phyloP scores from a whole-genome alignment of 2,329 filamentous ascomycete genomes.

The Aureobasidium sp. region DNA sequence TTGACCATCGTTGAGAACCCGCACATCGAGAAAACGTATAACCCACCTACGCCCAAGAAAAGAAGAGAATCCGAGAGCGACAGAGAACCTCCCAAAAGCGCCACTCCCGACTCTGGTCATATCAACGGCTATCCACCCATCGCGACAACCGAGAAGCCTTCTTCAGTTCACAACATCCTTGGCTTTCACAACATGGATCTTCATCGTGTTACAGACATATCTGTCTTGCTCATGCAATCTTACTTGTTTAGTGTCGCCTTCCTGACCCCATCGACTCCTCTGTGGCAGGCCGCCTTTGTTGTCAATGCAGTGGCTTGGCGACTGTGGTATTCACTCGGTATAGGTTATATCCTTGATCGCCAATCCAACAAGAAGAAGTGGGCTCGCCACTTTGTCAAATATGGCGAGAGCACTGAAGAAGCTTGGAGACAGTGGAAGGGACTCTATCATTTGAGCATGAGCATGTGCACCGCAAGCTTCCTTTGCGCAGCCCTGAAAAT shows the following conservation, averaged over 20 bases:
- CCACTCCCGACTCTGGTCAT: conserved; percentile 31
- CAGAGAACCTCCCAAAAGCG: conserved; percentile 30
- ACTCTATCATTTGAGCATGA: conserved; percentile 86
- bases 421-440: conserved; percentile 98
- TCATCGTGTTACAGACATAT: conserved; percentile 77
- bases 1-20: conserved; percentile 88
- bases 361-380: conserved; percentile 90
- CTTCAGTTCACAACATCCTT: conserved; percentile 72
- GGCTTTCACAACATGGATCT: conserved; percentile 79
- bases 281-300: conserved; percentile 73
- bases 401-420: conserved; percentile 79
- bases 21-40: conserved; percentile 97
- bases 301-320: conserved; percentile 75
- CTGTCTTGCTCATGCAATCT: conserved; percentile 64
- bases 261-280: conserved; percentile 65
- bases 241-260: conserved; percentile 68
- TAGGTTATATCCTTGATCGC: conserved; percentile 73
- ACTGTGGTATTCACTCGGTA: conserved; percentile 82
- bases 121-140: conserved; percentile 28
- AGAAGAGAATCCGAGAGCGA: conserved; percentile 29
- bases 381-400: conserved; percentile 97
- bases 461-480: conserved; percentile 82
- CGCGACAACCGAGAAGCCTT: conserved; percentile 45
- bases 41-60: conserved; percentile 69
- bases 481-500: conserved; percentile 92